Conservation (phyloP, 177 flowering plant species). For the Vitis hybrid region DNA sequence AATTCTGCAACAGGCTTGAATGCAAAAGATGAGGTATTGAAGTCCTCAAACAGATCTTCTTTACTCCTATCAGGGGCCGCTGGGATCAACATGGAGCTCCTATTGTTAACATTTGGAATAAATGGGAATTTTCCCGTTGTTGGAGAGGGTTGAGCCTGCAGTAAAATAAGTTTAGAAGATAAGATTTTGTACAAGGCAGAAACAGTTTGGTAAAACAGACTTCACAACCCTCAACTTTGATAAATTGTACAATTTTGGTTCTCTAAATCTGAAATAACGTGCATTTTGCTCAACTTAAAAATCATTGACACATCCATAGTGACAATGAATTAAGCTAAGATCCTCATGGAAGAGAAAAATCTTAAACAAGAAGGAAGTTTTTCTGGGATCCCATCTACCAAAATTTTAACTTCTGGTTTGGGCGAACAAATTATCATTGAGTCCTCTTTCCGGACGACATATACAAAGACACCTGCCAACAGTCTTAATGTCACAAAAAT, state of each 20-base stretch:
- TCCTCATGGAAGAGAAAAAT: not conserved
- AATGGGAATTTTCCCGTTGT: conserved; percentile 80
- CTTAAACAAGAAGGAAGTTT: too few species aligned
- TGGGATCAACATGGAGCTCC: conserved; percentile 23
- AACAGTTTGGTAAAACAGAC: not conserved
- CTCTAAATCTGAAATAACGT: too few species aligned
- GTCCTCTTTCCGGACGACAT: too few species aligned
- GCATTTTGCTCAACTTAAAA: too few species aligned
- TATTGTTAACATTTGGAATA: conserved; percentile 25
- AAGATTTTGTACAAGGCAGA: not conserved
- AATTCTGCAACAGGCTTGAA: conserved; percentile 63
- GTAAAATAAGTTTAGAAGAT: not conserved
- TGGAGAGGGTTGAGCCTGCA: conserved; percentile 87
- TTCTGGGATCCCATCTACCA: too few species aligned
- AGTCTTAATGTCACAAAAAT: not conserved
- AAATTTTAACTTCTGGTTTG: too few species aligned
- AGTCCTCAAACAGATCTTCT: conserved; percentile 39
- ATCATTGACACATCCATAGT: too few species aligned
- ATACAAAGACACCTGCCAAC: too few species aligned
- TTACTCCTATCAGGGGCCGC: conserved; percentile 37
- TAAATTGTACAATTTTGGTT: not conserved
- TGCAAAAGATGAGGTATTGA: conserved; percentile 47
- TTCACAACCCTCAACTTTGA: not conserved
- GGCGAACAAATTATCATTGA: too few species aligned
- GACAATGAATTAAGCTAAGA: not conserved